phyloP scores from a whole-genome alignment of 176 grass and related monocot species.

The Oryza meyeriana region DNA sequence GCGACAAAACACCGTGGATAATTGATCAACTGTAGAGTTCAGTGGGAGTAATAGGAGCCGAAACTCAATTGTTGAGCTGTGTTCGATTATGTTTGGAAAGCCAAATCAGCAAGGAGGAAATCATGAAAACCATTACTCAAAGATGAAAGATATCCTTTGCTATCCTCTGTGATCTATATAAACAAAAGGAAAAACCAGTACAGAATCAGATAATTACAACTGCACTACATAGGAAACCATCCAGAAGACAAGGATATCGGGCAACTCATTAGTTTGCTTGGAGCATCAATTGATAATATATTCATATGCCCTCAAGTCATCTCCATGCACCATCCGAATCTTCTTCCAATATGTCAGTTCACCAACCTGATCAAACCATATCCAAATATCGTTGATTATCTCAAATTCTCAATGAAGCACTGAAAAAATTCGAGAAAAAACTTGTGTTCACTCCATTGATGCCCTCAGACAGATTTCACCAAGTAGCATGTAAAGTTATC shows the following conservation, averaged over 20 bases:
- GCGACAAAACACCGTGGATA: neutral
- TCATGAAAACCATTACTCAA: neutral
- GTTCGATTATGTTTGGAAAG: neutral
- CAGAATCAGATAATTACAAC: neutral
- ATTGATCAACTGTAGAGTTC: neutral
- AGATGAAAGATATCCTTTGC: neutral
- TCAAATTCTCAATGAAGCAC: neutral
- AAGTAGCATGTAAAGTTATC: constrained; percentile 8
- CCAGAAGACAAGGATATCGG: neutral
- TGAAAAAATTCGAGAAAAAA: neutral
- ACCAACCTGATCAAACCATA: neutral
- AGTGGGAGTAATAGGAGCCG: neutral
- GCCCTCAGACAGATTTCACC: neutral
- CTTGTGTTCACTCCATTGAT: constrained; percentile 6
- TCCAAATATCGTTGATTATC: neutral
- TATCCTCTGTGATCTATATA: neutral
- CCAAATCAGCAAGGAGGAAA: neutral
- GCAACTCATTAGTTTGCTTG: neutral
- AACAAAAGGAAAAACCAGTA: neutral
- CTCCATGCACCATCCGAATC: neutral
- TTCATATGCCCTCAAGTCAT: neutral
- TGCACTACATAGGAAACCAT: neutral
- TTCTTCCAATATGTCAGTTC: constrained; percentile 4
- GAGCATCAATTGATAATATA: neutral
- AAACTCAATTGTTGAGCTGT: neutral